phyloP scores from a whole-genome alignment of 768 basidiomycete species.

The Peribolospora baueri region DNA sequence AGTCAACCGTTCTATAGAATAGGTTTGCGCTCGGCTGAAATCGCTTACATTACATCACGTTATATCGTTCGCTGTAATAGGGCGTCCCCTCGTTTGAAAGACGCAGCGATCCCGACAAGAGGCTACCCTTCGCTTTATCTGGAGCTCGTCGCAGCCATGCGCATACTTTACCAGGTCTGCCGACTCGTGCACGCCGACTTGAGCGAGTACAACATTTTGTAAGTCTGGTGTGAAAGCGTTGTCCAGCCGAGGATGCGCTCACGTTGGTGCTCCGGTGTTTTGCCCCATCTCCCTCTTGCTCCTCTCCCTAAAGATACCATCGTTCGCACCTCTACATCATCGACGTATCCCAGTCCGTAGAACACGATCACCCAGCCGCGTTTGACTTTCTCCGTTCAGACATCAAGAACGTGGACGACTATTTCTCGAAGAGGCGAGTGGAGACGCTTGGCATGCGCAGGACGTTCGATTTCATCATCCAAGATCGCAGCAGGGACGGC shows the following conservation, averaged over 20 bases:
- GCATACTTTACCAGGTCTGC: constrained; percentile 70
- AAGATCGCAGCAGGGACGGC: background rate
- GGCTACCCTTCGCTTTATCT: constrained; percentile 39
- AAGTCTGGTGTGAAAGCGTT: constrained; percentile 13
- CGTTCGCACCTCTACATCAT: constrained; percentile 60
- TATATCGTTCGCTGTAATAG: constrained; percentile 21
- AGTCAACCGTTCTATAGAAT: background rate
- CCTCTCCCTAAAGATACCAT: constrained; percentile 18
- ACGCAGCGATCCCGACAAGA: constrained; percentile 37
- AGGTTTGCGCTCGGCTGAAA: background rate
- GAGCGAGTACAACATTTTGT: constrained; percentile 93
- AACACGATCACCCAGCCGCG: constrained; percentile 87
- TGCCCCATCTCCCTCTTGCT: background rate
- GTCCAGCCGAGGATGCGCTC: background rate
- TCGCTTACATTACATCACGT: background rate
- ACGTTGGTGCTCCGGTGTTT: background rate
- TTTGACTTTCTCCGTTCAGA: constrained; percentile 90
- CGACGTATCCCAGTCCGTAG: constrained; percentile 95
- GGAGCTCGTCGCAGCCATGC: constrained; percentile 52
- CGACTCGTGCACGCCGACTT: constrained; percentile 91
- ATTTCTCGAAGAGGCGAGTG: constrained; percentile 55
- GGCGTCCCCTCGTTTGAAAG: constrained; percentile 83
- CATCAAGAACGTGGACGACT: constrained; percentile 78
- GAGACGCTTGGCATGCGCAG: constrained; percentile 49
- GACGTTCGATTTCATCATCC: constrained; percentile 70